Evolutionary conservation across 805 yeast genomes (phyloP).

Genomic region (Hermanozyma aechmeae): DNA sequence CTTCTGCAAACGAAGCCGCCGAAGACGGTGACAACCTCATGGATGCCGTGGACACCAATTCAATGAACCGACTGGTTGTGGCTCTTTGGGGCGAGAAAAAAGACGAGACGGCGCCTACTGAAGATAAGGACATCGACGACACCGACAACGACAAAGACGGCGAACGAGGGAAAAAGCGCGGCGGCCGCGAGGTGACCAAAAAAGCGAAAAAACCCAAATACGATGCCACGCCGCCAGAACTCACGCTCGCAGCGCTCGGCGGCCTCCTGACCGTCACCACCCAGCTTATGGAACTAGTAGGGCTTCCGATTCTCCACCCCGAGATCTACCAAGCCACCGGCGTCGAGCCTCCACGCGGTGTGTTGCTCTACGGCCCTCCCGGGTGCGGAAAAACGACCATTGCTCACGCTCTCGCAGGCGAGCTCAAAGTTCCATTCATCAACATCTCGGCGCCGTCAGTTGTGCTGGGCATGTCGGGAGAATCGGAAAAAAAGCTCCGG

Average conservation of each 20-base stretch:
- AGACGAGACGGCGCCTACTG: slow-evolving; percentile 1
- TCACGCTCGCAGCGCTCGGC: slow-evolving; percentile 68
- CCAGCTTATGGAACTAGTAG: slow-evolving; percentile 82
- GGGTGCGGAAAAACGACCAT: slow-evolving; percentile 98
- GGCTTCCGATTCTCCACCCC: slow-evolving; percentile 87
- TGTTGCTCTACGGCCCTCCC: slow-evolving; percentile 93
- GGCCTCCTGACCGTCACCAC: slow-evolving; percentile 83
- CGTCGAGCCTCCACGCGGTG: slow-evolving; percentile 92
- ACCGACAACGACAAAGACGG: slow-evolving; percentile 7
- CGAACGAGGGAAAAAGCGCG: slow-evolving; percentile 35
- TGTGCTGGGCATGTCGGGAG: slow-evolving; percentile 99
- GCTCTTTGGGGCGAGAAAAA: slow-evolving; percentile 47
- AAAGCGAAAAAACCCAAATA: slow-evolving; percentile 28
- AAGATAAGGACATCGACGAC: slow-evolving; percentile 5
- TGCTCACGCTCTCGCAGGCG: slow-evolving; percentile 95
- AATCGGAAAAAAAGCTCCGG: slow-evolving; percentile 86
- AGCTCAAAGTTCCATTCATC: slow-evolving; percentile 85
- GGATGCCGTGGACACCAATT: slow-evolving; percentile 57
- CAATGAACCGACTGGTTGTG: slow-evolving; percentile 69
- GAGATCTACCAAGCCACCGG: slow-evolving; percentile 84
- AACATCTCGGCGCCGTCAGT: slow-evolving; percentile 91
- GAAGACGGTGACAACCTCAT: slow-evolving; percentile 39
- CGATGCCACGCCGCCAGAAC: slow-evolving; percentile 62
- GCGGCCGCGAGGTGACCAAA: slow-evolving; percentile 38
- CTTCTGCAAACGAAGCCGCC: slow-evolving; percentile 10